A percentile compares a stretch with the other conserved stretches of the same genome.
Conservation (phyloP, 2,329 filamentous ascomycete species). For the Aspergillus sp. region DNA sequence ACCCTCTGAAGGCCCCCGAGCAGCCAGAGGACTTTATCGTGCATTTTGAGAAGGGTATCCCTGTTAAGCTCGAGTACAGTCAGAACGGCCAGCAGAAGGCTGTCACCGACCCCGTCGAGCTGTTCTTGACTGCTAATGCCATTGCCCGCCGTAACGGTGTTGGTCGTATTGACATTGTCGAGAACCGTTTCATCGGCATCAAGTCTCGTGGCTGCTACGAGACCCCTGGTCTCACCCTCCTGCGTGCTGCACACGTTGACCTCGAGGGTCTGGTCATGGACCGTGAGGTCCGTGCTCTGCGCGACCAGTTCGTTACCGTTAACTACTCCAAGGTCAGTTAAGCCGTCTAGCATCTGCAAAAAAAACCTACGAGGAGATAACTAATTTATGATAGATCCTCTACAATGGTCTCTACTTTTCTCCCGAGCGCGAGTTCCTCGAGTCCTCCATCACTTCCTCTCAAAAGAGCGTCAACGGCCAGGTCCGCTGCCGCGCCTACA, state of each 20-base stretch:
- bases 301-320: conserved; percentile 62
- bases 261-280: conserved; percentile 55
- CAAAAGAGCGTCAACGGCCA: conserved; percentile 48
- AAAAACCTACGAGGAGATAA: no score
- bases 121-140: conserved; percentile 64
- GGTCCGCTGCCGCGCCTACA: conserved; percentile 58
- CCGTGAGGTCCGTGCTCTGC: conserved; percentile 58
- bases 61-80: conserved; percentile 55
- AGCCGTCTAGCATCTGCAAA: no score
- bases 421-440: conserved; percentile 62
- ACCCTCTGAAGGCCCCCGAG: conserved; percentile 62
- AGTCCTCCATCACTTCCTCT: conserved; percentile 32
- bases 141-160: conserved; percentile 66
- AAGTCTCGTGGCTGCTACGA: conserved; percentile 80
- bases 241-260: conserved; percentile 32
- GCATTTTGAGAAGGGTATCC: conserved; percentile 67
- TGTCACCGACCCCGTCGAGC: conserved; percentile 59
- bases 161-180: conserved; percentile 74
- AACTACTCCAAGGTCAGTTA: conserved; percentile 43
- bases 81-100: conserved; percentile 44
- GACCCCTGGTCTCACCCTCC: conserved; percentile 26
- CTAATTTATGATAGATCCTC: conserved; percentile 17
- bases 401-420: conserved; percentile 61
- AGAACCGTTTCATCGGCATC: conserved; percentile 71
- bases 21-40: conserved; percentile 63